phyloP scores from a whole-genome alignment of 768 basidiomycete species.

The Hygrophorus russula region DNA sequence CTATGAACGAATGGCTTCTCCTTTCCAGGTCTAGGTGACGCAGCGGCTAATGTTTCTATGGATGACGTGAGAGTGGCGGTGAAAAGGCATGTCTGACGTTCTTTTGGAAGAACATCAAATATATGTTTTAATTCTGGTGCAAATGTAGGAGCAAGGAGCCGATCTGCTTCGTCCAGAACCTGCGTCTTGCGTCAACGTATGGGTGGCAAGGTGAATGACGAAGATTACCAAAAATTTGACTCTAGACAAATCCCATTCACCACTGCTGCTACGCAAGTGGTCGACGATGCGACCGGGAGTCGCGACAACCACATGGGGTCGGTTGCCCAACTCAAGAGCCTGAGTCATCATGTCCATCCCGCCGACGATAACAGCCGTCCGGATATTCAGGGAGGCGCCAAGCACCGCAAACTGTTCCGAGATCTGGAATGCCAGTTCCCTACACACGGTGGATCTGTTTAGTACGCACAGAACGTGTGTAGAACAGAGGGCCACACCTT shows the following conservation, averaged over 20 bases:
- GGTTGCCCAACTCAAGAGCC: conserved; percentile 71
- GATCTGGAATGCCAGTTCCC: conserved; percentile 96
- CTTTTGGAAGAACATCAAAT: conserved; percentile 65
- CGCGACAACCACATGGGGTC: conserved; percentile 90
- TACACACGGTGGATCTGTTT: conserved; percentile 17
- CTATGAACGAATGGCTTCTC: conserved; percentile 79
- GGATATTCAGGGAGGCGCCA: conserved; percentile 69
- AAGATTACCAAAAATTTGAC: conserved; percentile 70
- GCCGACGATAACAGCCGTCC: conserved; percentile 85
- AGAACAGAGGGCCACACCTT: conserved; percentile 38
- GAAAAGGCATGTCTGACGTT: conserved; percentile 94
- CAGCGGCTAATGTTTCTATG: conserved; percentile 66
- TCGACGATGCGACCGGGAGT: conserved; percentile 95
- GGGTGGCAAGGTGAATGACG: neutral
- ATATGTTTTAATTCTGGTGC: conserved; percentile 72
- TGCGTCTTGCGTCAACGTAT: conserved; percentile 17
- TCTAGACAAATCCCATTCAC: conserved; percentile 76
- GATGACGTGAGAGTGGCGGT: conserved; percentile 89
- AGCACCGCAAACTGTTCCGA: conserved; percentile 92
- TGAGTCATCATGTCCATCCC: conserved; percentile 99
- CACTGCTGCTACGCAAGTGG: conserved; percentile 64
- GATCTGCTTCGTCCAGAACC: conserved; percentile 96
- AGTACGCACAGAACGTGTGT: neutral
- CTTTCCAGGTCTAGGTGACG: conserved; percentile 72
- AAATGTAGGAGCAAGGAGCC: conserved; percentile 83